Conservation (phyloP, 2,329 filamentous ascomycete genomes). For the Tolypocladium amazonense region DNA sequence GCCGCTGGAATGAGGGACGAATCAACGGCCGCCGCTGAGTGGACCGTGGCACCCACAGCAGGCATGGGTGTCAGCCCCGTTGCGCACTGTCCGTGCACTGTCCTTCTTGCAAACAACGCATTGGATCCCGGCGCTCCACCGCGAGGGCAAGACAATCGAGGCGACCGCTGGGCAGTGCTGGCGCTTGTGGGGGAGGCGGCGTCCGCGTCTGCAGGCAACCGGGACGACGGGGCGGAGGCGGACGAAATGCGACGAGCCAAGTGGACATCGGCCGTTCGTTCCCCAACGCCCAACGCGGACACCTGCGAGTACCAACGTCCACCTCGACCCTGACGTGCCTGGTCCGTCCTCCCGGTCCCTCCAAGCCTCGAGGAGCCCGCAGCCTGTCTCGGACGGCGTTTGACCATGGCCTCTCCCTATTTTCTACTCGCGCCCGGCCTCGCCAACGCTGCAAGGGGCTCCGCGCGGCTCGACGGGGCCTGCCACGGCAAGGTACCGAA, state of each 20-base stretch:
- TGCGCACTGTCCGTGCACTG: constrained; percentile 1
- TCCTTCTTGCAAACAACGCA: background rate
- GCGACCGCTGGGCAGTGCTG: background rate
- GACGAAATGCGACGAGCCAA: background rate
- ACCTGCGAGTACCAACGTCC: background rate
- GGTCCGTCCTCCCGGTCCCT: background rate
- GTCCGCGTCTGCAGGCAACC: background rate
- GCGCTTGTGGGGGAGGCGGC: background rate
- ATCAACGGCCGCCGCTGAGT: constrained; percentile 1
- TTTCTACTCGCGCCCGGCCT: background rate
- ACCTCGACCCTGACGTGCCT: background rate
- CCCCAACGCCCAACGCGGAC: background rate
- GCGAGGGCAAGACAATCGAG: background rate
- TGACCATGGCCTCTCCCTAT: background rate
- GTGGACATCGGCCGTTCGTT: background rate
- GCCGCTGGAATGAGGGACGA: constrained; percentile 3
- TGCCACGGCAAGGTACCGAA: background rate
- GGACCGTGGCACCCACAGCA: background rate
- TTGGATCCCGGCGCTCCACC: background rate
- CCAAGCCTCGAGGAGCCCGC: background rate
- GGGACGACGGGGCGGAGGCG: background rate
- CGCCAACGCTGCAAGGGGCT: background rate
- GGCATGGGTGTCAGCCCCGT: constrained; percentile 1
- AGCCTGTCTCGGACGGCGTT: background rate
- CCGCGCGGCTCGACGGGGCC: background rate